These are phyloP conservation scores for Penicillium palitans DNA, from an alignment of 2,329 filamentous ascomycete genomes.

Conservation along the genomic window DNA sequence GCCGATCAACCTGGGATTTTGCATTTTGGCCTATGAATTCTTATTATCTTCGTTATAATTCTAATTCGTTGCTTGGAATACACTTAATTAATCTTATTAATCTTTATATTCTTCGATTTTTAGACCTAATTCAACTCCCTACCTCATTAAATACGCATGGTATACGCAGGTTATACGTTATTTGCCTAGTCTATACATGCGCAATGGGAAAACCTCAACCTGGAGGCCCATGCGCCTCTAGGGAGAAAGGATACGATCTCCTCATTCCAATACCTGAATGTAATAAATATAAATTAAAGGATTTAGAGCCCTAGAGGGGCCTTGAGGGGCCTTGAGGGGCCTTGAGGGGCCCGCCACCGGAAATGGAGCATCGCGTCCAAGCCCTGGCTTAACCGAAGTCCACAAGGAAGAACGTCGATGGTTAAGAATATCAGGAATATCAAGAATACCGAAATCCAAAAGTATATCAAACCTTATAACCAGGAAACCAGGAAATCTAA, in stretches of 20 bases:
- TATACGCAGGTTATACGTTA: neutral
- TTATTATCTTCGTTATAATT: neutral
- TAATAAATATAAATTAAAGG: neutral
- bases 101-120: neutral
- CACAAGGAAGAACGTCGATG: neutral
- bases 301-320: neutral
- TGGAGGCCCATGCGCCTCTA: neutral
- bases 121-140: neutral
- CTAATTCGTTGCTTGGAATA: neutral
- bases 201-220: neutral
- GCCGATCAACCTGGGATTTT: constrained; percentile 14
- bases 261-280: constrained; percentile 6
- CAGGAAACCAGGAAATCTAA: neutral
- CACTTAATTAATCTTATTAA: neutral
- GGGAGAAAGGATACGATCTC: neutral
- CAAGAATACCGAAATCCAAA: neutral
- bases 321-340: neutral
- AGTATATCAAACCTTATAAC: neutral
- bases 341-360: neutral
- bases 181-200: neutral
- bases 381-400: constrained; percentile 11
- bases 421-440: neutral
- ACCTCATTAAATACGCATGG: neutral
- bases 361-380: constrained; percentile 8
- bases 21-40: neutral